Evolutionary conservation across 352 stramenopile species (phyloP), one percentile per base, ranked within the genome.

Genomic region (Pythium sukuiense): DNA sequence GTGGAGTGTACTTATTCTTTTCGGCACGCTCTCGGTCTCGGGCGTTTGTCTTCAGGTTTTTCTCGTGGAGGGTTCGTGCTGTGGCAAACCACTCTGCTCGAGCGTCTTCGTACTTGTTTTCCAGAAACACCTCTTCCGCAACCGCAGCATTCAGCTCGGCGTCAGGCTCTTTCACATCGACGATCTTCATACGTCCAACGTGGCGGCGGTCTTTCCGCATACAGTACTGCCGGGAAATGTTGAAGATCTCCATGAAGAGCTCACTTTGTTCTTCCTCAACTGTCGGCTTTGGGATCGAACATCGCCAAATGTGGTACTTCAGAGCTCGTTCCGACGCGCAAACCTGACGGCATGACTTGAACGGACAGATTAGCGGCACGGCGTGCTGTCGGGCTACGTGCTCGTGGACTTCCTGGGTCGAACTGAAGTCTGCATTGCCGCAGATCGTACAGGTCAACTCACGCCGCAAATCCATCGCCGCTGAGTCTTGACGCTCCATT

Each of bases 271-370:
- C 65, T 63, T 94, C 86, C 35, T 91, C 81, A 0, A 49, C 27
- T 6, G 81, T 89, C 16, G 81, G 75, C 20, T 77, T 81, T 5
- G 78, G 72, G 29, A 90, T 72, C 16, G 84, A 81, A 46, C 76
- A 89, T 30, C 83, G 79, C 79, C 81, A 90, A 7, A 94, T 80
- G 35, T 94, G 86, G 48, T 93, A 94, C 2, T 84, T 82, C 2
- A 94, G 70, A 0, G 83, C 76, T n/a, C 67, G 69, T 27, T 94
- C 82, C 0, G 77, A 90, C 6, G 82, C 83, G 54, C 84, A 93
- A 3, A 90, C 67, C 59, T 94, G 86, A 1, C 70, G 33, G 24
- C 86, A 94, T 7, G 76, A 85, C 7, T 71, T 74, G 56, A 92
- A 93, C 9, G 86, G 86, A 66, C 86, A 94, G n/a, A 91, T 68